These are phyloP conservation scores for Aspergillus spinulosporus DNA, from an alignment of 2,329 filamentous ascomycete genomes.

Conservation along the genomic window DNA sequence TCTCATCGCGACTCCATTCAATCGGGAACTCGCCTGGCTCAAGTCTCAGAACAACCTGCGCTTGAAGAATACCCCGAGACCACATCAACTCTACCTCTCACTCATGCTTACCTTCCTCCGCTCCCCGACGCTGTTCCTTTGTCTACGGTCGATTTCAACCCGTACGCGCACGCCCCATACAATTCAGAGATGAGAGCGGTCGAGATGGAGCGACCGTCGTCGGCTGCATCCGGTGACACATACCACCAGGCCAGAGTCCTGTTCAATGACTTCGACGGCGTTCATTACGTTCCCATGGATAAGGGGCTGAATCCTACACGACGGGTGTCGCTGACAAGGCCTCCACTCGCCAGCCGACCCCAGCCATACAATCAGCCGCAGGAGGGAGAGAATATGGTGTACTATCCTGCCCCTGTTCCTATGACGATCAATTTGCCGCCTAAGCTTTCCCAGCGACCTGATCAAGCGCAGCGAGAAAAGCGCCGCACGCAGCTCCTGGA, in stretches of 20 bases:
- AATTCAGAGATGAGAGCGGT: slow-evolving; percentile 13
- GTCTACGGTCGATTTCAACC: slow-evolving; percentile 16
- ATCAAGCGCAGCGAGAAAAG: slow-evolving; percentile 64
- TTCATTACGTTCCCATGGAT: slow-evolving; percentile 43
- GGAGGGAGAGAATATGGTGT: slow-evolving; percentile 80
- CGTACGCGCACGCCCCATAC: slow-evolving; percentile 18
- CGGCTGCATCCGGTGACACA: slow-evolving; percentile 48
- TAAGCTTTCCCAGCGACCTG: slow-evolving; percentile 71
- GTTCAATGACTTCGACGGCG: slow-evolving; percentile 54
- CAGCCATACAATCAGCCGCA: slow-evolving; percentile 42
- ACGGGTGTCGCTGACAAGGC: slow-evolving; percentile 40
- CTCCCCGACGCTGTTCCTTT: slow-evolving; percentile 13
- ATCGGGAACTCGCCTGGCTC: slow-evolving; percentile 42
- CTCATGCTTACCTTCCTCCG: slow-evolving; percentile 23
- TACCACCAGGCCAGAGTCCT: slow-evolving; percentile 46
- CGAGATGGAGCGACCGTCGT: slow-evolving; percentile 36
- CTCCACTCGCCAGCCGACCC: slow-evolving; percentile 42
- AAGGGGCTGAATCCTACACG: slow-evolving; percentile 28
- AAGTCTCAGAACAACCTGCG: slow-evolving; percentile 44
- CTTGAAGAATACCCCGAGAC: slow-evolving; percentile 30
- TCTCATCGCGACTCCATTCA: slow-evolving; percentile 46
- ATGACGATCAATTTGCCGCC: slow-evolving; percentile 90
- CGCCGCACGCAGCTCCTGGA: slow-evolving; percentile 73
- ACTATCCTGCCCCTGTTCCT: slow-evolving; percentile 92
- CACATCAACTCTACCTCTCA: slow-evolving; percentile 16